Percentiles rank a stretch among this genome's conserved stretches.
phyloP scores from a whole-genome alignment of 2,329 filamentous ascomycete species.

The Cordyceps cicadae region DNA sequence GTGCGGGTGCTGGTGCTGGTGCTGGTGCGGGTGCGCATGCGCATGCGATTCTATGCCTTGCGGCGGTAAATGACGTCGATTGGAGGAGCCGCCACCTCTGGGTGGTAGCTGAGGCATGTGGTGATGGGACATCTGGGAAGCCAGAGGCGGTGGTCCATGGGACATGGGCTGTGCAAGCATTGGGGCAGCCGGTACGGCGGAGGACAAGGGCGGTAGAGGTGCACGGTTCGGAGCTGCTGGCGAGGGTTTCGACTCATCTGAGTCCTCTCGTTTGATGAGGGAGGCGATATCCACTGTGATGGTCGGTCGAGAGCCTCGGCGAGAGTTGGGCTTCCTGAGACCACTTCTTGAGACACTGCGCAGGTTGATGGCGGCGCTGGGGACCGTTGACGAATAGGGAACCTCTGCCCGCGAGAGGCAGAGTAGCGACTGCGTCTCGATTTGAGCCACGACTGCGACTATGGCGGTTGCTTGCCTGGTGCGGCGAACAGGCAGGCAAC shows the following conservation, averaged over 20 bases:
- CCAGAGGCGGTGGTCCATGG: slow-evolving; percentile 11
- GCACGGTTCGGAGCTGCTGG: slow-evolving; percentile 15
- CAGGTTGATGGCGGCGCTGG: slow-evolving; percentile 6
- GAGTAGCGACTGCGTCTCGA: slow-evolving; percentile 33
- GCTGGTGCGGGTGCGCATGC: slow-evolving; percentile 48
- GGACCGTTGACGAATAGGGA: slow-evolving; percentile 17
- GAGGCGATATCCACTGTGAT: slow-evolving; percentile 92
- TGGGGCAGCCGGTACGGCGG: slow-evolving; percentile 15
- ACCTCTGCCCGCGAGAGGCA: slow-evolving; percentile 35
- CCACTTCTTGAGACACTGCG: background rate
- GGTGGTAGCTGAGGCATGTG: background rate
- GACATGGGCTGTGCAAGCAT: slow-evolving; percentile 6
- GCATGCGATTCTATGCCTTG: slow-evolving; percentile 35
- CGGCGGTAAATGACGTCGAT: slow-evolving; percentile 9
- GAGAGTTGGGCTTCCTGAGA: slow-evolving; percentile 18
- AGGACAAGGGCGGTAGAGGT: slow-evolving; percentile 23
- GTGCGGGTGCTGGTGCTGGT: slow-evolving; percentile 46
- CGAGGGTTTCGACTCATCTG: slow-evolving; percentile 52
- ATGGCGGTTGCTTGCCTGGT: slow-evolving; percentile 11
- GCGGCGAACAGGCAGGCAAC: slow-evolving; percentile 10
- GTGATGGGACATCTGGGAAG: slow-evolving; percentile 4
- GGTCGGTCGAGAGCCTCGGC: slow-evolving; percentile 19
- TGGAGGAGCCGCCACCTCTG: background rate
- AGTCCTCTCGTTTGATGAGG: slow-evolving; percentile 69
- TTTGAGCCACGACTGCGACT: slow-evolving; percentile 34